Base-by-base conservation (phyloP, 1,139 yeast species). In the Geotrichum cucujoidarum region DNA sequence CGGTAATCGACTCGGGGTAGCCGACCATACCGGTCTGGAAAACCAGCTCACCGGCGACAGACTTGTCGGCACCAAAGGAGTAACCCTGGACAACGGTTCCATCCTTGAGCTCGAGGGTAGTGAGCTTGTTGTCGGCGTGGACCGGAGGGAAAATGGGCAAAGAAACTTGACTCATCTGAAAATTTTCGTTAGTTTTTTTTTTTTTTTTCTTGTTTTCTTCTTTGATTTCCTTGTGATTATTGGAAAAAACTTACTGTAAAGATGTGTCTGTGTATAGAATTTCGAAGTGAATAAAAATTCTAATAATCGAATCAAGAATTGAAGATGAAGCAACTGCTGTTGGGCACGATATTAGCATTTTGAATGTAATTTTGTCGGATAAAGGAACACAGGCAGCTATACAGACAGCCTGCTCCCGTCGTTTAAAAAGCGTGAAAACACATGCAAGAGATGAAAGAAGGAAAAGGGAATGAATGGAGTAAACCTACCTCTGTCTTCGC, bases 11-110 rank as follows among this genome's bases (percentile, higher is more conserved):
- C 71, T 94, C 99, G 41, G 98, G 98, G 69, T 94, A 94, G 57
- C 99, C 99, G 60, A 92, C 98, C 98, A 94, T 94, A 75, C 98
- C 98, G 56, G 99, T 94, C 72, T 92, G 98, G 80, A 94, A 94
- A 56, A 94, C 99, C 64, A 92, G 80, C 74, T 94, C 99, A 76
- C 99, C 99, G 53, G 98, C 95, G 51, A 83, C 81, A 31, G 92
- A 71, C 53, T 75, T 80, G 55, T 83, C 83, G 51, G 98, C 97
- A 75, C 99, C 99, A 61, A 94, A 94, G 21, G 98, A 90, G 74
- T 87, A 92, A 71, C 99, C 99, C 72, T 89, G 95, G 60, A 90
- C 77, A 53, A 83, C 81, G 56, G 82, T 71, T 55, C 97, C 97
- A 69, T 89, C 95, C 62, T 87, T 85, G 61, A 95, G 80, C 71